Percentiles rank a stretch among this genome's conserved stretches.
Evolutionary conservation across 176 grass and related monocot genomes (phyloP).

Genomic region (Alloteropsis semialata): DNA sequence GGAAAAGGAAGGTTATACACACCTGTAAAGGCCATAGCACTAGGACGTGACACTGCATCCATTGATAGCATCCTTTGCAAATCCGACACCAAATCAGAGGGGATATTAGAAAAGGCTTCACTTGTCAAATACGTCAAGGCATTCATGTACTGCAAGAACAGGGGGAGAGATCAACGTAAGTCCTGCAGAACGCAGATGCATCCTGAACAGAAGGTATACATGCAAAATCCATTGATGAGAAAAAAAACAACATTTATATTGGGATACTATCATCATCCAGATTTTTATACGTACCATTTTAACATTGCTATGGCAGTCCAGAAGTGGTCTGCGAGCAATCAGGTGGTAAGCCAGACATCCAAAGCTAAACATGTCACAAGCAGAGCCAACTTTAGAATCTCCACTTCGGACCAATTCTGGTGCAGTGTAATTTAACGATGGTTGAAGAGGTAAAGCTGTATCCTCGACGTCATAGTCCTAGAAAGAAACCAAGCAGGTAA

Average conservation of each 20-base stretch:
- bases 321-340: constrained; percentile 73
- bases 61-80: constrained; percentile 91
- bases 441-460: constrained; percentile 86
- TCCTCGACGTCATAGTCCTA: constrained; percentile 99
- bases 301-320: constrained; percentile 98
- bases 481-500: constrained; percentile 28
- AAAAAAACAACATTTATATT: constrained; percentile 17
- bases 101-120: constrained; percentile 84
- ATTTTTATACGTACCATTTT: constrained; percentile 74
- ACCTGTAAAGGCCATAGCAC: constrained; percentile 92
- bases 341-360: constrained; percentile 96
- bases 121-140: constrained; percentile 84
- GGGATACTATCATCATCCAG: constrained; percentile 8
- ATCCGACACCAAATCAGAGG: constrained; percentile 67
- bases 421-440: constrained; percentile 90
- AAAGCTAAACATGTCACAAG: constrained; percentile 95
- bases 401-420: constrained; percentile 90
- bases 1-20: constrained; percentile 14
- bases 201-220: not conserved
- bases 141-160: constrained; percentile 81
- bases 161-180: constrained; percentile 3
- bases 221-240: constrained; percentile 2
- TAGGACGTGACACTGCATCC: constrained; percentile 74
- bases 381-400: constrained; percentile 57
- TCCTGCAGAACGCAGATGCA: constrained; percentile 19